phyloP scores from a whole-genome alignment of 148 eudicot genomes.

The Spergularia bocconei region DNA sequence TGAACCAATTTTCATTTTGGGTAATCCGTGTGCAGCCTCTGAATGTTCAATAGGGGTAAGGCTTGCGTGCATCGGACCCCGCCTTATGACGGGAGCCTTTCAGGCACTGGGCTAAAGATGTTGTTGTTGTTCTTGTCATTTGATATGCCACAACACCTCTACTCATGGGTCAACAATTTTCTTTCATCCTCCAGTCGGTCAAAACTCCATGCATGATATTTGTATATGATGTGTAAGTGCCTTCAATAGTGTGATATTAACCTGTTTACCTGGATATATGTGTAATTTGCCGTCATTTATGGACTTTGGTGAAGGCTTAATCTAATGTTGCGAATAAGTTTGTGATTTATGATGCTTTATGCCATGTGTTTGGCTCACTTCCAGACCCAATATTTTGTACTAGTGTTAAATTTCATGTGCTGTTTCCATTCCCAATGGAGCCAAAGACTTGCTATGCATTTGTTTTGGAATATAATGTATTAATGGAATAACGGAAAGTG shows the following conservation, averaged over 20 bases:
- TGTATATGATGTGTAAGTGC: not conserved
- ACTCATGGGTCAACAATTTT: not conserved
- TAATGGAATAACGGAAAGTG: not conserved
- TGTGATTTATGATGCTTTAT: not conserved
- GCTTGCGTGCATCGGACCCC: too few species aligned
- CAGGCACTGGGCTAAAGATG: too few species aligned
- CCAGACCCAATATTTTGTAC: too few species aligned
- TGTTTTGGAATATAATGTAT: not conserved
- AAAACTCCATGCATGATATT: not conserved
- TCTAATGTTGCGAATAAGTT: not conserved
- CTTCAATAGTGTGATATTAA: not conserved
- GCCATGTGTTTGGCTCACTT: not conserved
- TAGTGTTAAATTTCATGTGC: too few species aligned
- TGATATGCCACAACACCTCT: not conserved
- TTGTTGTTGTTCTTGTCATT: not conserved
- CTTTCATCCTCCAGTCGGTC: not conserved
- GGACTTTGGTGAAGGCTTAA: not conserved
- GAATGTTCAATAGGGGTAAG: too few species aligned
- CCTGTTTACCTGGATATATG: not conserved
- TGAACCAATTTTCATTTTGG: too few species aligned
- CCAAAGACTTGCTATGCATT: not conserved
- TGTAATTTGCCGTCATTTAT: not conserved
- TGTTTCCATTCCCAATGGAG: not conserved
- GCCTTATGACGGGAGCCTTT: too few species aligned
- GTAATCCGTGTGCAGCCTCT: too few species aligned